These are phyloP conservation scores for Erodium texanum DNA, from an alignment of 441 rosid species.

Conservation along the genomic window DNA sequence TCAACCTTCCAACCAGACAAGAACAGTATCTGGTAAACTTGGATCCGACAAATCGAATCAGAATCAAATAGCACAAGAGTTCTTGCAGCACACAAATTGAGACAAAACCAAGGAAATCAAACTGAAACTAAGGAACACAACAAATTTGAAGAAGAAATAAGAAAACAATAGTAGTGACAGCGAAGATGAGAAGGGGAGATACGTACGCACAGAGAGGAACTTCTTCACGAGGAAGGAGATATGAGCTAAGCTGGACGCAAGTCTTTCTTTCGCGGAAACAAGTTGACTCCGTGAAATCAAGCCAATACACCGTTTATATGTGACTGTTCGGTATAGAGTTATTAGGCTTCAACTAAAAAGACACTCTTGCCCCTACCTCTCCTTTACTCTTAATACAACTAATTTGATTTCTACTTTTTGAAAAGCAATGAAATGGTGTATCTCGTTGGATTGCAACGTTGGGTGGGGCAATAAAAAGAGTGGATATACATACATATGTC, in stretches of 20 bases:
- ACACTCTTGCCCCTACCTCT: no score
- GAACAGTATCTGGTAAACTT: neutral
- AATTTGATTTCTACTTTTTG: no score
- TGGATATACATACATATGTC: no score
- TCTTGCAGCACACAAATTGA: neutral
- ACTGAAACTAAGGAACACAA: no score
- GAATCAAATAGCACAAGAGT: neutral
- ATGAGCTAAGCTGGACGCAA: neutral
- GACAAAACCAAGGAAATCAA: neutral
- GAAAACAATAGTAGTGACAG: neutral
- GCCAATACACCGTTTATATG: no score
- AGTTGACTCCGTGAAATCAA: neutral
- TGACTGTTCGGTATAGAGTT: no score
- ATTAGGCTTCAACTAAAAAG: no score
- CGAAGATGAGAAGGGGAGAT: slow-evolving; percentile 2
- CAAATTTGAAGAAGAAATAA: neutral
- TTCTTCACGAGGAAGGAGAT: neutral
- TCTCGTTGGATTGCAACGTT: no score
- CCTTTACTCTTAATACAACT: no score
- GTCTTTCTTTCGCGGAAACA: neutral
- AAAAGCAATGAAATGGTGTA: no score
- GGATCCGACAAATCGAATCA: neutral
- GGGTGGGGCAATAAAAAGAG: no score
- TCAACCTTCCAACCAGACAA: neutral
- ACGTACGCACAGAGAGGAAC: neutral